A percentile compares a stretch with the other conserved stretches of the same genome.
Evolutionary conservation across 768 basidiomycete species (phyloP).

Genomic region (Termitomyces titanicus): DNA sequence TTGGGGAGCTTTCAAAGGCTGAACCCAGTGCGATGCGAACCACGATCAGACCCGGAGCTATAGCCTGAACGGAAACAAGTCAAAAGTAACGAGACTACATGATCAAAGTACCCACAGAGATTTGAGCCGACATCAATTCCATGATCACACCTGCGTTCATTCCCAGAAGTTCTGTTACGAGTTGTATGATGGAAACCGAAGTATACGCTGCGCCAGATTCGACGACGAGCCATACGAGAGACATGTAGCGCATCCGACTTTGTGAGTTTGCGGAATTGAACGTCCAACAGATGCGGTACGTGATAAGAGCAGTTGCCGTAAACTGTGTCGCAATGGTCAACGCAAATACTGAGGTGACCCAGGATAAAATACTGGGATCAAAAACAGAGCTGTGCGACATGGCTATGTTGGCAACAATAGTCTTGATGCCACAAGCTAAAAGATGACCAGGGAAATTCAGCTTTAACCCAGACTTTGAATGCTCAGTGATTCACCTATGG

Average conservation of each 20-base stretch:
- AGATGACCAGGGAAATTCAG: background rate
- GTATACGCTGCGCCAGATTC: conserved; percentile 25
- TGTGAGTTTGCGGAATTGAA: conserved; percentile 6
- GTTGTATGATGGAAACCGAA: conserved; percentile 21
- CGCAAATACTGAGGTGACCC: conserved; percentile 24
- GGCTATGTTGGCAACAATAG: conserved; percentile 14
- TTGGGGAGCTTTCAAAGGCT: background rate
- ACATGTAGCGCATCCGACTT: conserved; percentile 16
- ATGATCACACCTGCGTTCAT: conserved; percentile 22
- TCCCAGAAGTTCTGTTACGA: conserved; percentile 1
- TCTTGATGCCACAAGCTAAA: conserved; percentile 23
- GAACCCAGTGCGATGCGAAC: conserved; percentile 2
- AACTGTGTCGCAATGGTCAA: conserved; percentile 25
- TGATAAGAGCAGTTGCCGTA: conserved; percentile 21
- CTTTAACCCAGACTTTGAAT: background rate
- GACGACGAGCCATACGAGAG: conserved; percentile 20
- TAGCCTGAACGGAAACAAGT: conserved; percentile 1
- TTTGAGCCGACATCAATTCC: conserved; percentile 23
- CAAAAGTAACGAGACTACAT: background rate
- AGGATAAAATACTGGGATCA: conserved; percentile 21
- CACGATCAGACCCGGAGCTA: conserved; percentile 5
- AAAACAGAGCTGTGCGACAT: conserved; percentile 21
- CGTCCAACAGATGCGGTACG: conserved; percentile 19
- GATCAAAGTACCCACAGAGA: conserved; percentile 17
- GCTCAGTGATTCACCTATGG: conserved; percentile 13